Evolutionary conservation across 2,329 filamentous ascomycete genomes (phyloP), one percentile per base, ranked within the genome.

Genomic region (Setomelanomma holmii): DNA sequence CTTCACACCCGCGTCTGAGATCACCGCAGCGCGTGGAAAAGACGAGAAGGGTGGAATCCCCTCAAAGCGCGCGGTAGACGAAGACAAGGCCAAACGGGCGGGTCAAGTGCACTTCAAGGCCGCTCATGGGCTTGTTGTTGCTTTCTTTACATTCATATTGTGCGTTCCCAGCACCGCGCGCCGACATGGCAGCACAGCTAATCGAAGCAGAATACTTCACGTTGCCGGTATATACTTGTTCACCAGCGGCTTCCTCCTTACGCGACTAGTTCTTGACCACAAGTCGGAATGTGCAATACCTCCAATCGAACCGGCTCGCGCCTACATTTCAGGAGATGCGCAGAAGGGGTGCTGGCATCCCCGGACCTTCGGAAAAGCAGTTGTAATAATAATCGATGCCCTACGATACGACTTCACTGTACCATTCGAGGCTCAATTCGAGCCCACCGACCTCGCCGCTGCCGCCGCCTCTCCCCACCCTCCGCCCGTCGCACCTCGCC

Each of bases 351-450:
- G 95, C 82, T 99, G 95, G 95, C 92, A 98, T 73, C 91, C 92
- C 27, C 96, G 91, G 78, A 90, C 87, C 1, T 99, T 98, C 71
- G 86, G 96, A 57, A 95, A 93, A 72, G 93, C 93, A 10, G 87
- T 99, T 40, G 84, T 99, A 20, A 84, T 99, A 49, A 79, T 99
- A 44, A 89, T 99, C 51, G 95, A 99, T 75, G 95, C 95, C 46
- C 82, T 99, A 52, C 89, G 95, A 54, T 99, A 99, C 76, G 95
- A 99, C 75, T 99, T 99, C 66, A 96, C 93, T 0, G 86, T 98
- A 10, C 95, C 95, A 0, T 88, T 89, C 54, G 77, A 80, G 39
- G 78, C 84, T 51, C 75, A 81, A 62, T 79, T 78, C 43, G 77
- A 82, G 41, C 76, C 82, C 27, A 63, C 72, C 36, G 40, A 67